Conservation (phyloP, 2,329 filamentous ascomycete species). For the Lasiodiplodia theobromae region DNA sequence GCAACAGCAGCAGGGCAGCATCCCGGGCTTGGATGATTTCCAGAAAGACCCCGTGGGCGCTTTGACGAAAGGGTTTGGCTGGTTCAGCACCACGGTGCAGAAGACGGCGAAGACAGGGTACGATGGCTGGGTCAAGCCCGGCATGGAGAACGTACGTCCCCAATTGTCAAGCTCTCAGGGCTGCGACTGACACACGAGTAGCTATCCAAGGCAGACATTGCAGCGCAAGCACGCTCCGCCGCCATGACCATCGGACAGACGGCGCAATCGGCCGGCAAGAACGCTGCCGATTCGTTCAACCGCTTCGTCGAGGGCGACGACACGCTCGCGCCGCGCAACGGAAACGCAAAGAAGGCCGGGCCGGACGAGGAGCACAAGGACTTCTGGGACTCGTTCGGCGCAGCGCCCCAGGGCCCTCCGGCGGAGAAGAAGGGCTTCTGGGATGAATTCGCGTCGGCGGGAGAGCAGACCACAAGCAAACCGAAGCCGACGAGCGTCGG, state of each 20-base stretch:
- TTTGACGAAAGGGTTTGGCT: slow-evolving; percentile 90
- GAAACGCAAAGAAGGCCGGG: slow-evolving; percentile 27
- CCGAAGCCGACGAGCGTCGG: slow-evolving; percentile 61
- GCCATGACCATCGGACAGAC: slow-evolving; percentile 64
- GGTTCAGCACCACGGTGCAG: slow-evolving; percentile 86
- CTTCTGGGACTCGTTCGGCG: slow-evolving; percentile 93
- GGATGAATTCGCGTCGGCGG: slow-evolving; percentile 53
- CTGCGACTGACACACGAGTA: slow-evolving; percentile 45
- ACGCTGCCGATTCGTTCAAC: slow-evolving; percentile 79
- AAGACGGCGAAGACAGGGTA: slow-evolving; percentile 93
- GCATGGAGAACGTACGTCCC: slow-evolving; percentile 77
- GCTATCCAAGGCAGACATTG: slow-evolving; percentile 73
- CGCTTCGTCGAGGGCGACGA: slow-evolving; percentile 84
- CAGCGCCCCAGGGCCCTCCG: slow-evolving; percentile 60
- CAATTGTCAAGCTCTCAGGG: background rate
- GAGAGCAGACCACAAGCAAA: slow-evolving; percentile 44
- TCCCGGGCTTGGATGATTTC: slow-evolving; percentile 83
- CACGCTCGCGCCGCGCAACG: slow-evolving; percentile 21
- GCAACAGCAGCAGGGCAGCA: slow-evolving; percentile 51
- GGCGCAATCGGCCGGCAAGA: slow-evolving; percentile 71
- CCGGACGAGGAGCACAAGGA: slow-evolving; percentile 66
- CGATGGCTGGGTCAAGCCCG: slow-evolving; percentile 89
- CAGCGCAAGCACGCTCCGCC: slow-evolving; percentile 66
- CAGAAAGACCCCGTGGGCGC: slow-evolving; percentile 90
- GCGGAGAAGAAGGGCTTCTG: slow-evolving; percentile 62